Evolutionary conservation across 106 monocot genomes (phyloP), one percentile per base, ranked within the genome.

Genomic region (Dendrobium nobile): DNA sequence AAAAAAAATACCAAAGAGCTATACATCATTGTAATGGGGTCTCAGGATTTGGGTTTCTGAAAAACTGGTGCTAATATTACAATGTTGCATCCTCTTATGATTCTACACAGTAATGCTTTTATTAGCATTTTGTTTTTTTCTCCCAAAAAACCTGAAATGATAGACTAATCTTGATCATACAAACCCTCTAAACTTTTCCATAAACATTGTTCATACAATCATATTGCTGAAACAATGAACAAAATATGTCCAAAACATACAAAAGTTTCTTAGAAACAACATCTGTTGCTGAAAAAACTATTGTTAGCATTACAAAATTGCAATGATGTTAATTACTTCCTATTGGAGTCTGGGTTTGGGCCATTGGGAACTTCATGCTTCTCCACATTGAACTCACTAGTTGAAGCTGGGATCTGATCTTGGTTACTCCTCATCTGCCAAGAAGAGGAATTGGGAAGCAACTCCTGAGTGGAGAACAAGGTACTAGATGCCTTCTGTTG

Each of bases 341-440:
- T 43, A 44, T 74, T 74, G 43, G 74, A 18, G 31, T 74, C 74
- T 42, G 74, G 74, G 16, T 74, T 74, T 44, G 74, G 74, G 18
- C 74, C 74, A n/a, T 20, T 74, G 74, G 74, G 74, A 17, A 74
- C 74, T n/a, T 74, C 42, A 74, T 74, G 74, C 43, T 74, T 74
- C 42, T 43, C 74, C 74, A 19, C 43, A 44, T 19, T 19, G 43
- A 74, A 74, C 20, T 20, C 20, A 37, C 13, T 10, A 37, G 72
- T 24, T 64, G 64, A 26, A 0, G n/a, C 26, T 24, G 64, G 51
- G 51, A 51, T 51, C 51, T 51, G 51, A 11, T 51, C 51, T 15
- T 15, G 51, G 51, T 51, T 51, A 51, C 13, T 51, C 51, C 2
- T 51, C 51, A 51, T 26, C 64, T n/a, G 22, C 20, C 4, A n/a